Evolutionary conservation across 176 grass and related monocot species (phyloP).

Genomic region (Pontederia paniculata): DNA sequence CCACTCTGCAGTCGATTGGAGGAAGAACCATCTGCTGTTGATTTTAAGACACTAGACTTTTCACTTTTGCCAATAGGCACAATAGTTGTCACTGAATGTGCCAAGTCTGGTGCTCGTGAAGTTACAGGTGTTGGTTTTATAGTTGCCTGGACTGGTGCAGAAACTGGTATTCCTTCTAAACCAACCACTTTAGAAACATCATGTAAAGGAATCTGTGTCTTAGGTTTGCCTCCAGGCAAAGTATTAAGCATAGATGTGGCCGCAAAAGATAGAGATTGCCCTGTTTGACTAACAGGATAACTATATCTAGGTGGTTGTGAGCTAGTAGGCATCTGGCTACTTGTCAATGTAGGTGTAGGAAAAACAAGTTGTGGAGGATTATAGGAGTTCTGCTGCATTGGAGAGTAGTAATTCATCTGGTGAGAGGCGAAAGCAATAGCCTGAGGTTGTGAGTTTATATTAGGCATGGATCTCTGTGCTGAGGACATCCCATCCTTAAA

Average conservation of each 20-base stretch:
- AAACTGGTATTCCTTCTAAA: slow-evolving; percentile 19
- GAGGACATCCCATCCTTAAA: slow-evolving; percentile 16
- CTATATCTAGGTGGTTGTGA: slow-evolving; percentile 41
- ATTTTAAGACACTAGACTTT: neutral
- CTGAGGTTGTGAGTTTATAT: slow-evolving; percentile 32
- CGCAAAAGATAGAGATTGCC: slow-evolving; percentile 26
- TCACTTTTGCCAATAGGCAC: slow-evolving; percentile 15
- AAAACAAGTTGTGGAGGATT: slow-evolving; percentile 48
- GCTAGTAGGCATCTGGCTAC: slow-evolving; percentile 41
- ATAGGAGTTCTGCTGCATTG: slow-evolving; percentile 27
- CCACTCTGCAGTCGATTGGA: no score
- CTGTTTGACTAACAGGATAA: slow-evolving; percentile 36
- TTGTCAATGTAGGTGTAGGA: slow-evolving; percentile 23
- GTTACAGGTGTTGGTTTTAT: slow-evolving; percentile 17
- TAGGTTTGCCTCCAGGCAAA: slow-evolving; percentile 15
- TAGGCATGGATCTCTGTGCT: slow-evolving; percentile 37
- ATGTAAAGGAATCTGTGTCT: neutral
- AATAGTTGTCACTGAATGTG: slow-evolving; percentile 34
- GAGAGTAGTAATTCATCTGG: slow-evolving; percentile 39
- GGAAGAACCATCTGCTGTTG: no score
- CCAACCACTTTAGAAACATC: slow-evolving; percentile 13
- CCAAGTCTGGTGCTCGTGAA: slow-evolving; percentile 23
- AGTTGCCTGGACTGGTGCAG: slow-evolving; percentile 23
- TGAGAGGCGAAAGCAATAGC: slow-evolving; percentile 19
- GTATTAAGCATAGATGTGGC: slow-evolving; percentile 26